phyloP scores from a whole-genome alignment of 192 early-diverging fungal species.

The Backusella liffmaniae region DNA sequence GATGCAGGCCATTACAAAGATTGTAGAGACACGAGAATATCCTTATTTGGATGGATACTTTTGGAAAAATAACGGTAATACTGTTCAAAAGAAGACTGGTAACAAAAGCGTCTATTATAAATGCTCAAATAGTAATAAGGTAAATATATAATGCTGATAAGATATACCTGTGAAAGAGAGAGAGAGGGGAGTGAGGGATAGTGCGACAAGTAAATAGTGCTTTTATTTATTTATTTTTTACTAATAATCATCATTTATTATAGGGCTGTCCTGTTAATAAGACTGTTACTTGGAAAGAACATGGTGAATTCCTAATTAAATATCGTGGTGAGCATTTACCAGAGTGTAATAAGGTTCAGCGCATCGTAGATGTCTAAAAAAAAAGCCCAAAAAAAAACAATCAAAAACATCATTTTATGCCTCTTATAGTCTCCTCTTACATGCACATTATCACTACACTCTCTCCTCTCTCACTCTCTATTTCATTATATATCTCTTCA shows the following conservation, averaged over 20 bases:
- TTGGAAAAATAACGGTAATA: slow-evolving; percentile 63
- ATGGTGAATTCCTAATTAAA: slow-evolving; percentile 53
- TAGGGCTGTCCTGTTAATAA: slow-evolving; percentile 50
- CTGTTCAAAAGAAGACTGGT: slow-evolving; percentile 54
- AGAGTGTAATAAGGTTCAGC: slow-evolving; percentile 48
- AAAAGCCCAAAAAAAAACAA: not conserved
- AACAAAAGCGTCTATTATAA: slow-evolving; percentile 61
- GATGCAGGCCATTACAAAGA: slow-evolving; percentile 59
- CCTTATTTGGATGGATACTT: slow-evolving; percentile 49
- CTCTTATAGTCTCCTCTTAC: not conserved
- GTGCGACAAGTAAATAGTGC: not conserved
- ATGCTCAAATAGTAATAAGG: slow-evolving; percentile 54
- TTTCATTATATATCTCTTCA: slow-evolving; percentile 1
- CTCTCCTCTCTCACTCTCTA: not conserved
- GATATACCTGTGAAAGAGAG: not conserved
- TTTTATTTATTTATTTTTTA: slow-evolving; percentile 23
- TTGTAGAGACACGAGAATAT: slow-evolving; percentile 49
- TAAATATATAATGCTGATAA: slow-evolving; percentile 18
- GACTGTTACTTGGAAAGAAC: slow-evolving; percentile 54
- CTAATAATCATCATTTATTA: not conserved
- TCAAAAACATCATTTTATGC: slow-evolving; percentile 8
- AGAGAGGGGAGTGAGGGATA: not conserved
- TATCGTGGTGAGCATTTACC: slow-evolving; percentile 53
- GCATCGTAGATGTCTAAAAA: slow-evolving; percentile 34
- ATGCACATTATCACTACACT: not conserved